These are phyloP conservation scores for Choiromyces venosus DNA, from an alignment of 495 filamentous ascomycete species.

Conservation along the genomic window DNA sequence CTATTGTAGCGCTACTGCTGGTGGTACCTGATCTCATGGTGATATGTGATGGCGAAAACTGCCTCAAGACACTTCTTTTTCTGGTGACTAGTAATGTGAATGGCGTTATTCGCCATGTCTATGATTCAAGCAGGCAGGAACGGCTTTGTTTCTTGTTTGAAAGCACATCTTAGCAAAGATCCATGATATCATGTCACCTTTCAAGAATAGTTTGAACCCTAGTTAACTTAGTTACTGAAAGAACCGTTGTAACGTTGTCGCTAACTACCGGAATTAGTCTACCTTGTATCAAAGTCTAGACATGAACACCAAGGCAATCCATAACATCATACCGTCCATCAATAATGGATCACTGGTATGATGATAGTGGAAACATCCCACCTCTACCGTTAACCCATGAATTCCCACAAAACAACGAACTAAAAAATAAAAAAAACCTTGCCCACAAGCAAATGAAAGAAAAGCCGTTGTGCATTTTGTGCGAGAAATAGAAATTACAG, in stretches of 20 bases:
- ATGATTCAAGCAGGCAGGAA: not conserved
- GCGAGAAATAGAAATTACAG: not conserved
- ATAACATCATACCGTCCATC: not conserved
- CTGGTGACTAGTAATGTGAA: not conserved
- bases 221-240: too few species aligned
- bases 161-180: not conserved
- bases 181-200: not conserved
- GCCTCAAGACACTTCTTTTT: not conserved
- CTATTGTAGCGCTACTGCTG: too few species aligned
- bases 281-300: too few species aligned
- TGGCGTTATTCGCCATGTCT: not conserved
- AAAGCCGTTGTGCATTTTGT: not conserved
- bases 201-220: not conserved
- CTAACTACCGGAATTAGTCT: too few species aligned
- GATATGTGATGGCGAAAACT: not conserved
- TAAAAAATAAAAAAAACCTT: too few species aligned
- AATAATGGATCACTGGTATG: too few species aligned
- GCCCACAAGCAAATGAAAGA: not conserved
- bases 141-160: too few species aligned
- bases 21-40: not conserved
- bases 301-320: not conserved
- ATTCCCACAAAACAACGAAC: too few species aligned
- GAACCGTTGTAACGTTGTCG: too few species aligned
- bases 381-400: too few species aligned
- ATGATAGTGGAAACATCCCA: too few species aligned